A percentile compares a stretch with the other conserved stretches of the same genome.
Conservation (phyloP, 2,329 filamentous ascomycete genomes). For the Bretziella fagacearum region DNA sequence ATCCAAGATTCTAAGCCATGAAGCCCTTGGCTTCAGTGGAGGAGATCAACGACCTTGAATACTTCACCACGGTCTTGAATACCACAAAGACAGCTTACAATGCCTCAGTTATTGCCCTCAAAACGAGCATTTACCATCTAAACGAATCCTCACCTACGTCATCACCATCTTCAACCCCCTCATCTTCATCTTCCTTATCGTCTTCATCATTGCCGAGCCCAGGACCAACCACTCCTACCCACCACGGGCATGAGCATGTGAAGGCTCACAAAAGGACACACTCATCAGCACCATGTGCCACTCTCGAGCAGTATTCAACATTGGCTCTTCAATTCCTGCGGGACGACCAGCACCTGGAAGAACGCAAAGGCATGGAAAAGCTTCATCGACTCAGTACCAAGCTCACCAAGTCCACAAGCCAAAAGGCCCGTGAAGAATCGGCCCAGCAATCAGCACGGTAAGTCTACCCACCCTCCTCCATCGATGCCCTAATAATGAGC, state of each 20-base stretch:
- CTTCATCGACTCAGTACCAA: constrained; percentile 3
- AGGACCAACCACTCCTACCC: too few relatives aligned
- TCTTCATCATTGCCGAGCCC: neutral
- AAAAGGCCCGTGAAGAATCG: constrained; percentile 8
- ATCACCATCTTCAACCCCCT: neutral
- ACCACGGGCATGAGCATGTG: neutral
- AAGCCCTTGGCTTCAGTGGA: constrained; percentile 8
- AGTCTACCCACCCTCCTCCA: too few relatives aligned
- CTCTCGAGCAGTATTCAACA: constrained; percentile 9
- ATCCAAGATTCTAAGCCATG: constrained; percentile 8
- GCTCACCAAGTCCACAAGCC: neutral
- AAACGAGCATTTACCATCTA: constrained; percentile 12
- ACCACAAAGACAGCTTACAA: constrained; percentile 9
- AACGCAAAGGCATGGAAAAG: neutral
- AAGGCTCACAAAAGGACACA: neutral
- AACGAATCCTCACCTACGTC: constrained; percentile 5
- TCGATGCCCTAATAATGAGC: too few relatives aligned
- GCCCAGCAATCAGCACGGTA: too few relatives aligned
- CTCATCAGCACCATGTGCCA: constrained; percentile 1
- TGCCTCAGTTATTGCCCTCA: constrained; percentile 9
- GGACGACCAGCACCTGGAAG: neutral
- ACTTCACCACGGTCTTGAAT: constrained; percentile 10
- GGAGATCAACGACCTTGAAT: constrained; percentile 14
- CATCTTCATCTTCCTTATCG: neutral
- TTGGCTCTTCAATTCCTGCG: neutral